A percentile compares a stretch with the other conserved stretches of the same genome.
Conservation (phyloP, 2,329 filamentous ascomycete genomes). For the Cercospora citrullina region DNA sequence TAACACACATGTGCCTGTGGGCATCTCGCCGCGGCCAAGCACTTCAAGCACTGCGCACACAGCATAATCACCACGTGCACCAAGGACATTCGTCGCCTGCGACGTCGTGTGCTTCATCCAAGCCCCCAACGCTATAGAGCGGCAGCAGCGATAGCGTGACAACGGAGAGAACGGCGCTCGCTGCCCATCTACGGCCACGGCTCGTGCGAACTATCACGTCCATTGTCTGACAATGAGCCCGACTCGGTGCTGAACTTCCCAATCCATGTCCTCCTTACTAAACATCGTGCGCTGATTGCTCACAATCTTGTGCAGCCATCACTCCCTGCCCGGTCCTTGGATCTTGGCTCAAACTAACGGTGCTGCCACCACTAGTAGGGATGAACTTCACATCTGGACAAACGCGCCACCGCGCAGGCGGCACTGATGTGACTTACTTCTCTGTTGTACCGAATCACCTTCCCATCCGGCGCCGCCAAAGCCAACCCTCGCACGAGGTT, state of each 20-base stretch:
- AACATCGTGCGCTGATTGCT: not conserved
- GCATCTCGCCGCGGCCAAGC: not conserved
- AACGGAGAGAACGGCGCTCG: not conserved
- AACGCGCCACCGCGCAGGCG: not conserved
- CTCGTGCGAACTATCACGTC: not conserved
- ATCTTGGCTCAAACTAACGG: not conserved
- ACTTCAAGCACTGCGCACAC: not conserved
- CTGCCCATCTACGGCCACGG: not conserved
- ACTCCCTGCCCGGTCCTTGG: not conserved
- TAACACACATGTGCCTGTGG: too few species aligned
- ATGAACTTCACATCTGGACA: not conserved
- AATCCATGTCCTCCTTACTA: not conserved
- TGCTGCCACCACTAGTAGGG: not conserved
- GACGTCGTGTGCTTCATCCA: not conserved
- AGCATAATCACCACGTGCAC: not conserved
- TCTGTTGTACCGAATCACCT: not conserved
- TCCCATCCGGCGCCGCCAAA: not conserved
- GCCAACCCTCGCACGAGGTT: not conserved
- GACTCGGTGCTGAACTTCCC: not conserved
- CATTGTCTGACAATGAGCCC: not conserved
- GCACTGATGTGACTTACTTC: not conserved
- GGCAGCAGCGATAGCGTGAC: not conserved
- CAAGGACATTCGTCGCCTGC: not conserved
- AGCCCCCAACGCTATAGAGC: slow-evolving; percentile 1
- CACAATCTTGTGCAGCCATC: not conserved